Evolutionary conservation across 768 basidiomycete species (phyloP), one percentile per base, ranked within the genome.

Genomic region (Crucibulum laeve): DNA sequence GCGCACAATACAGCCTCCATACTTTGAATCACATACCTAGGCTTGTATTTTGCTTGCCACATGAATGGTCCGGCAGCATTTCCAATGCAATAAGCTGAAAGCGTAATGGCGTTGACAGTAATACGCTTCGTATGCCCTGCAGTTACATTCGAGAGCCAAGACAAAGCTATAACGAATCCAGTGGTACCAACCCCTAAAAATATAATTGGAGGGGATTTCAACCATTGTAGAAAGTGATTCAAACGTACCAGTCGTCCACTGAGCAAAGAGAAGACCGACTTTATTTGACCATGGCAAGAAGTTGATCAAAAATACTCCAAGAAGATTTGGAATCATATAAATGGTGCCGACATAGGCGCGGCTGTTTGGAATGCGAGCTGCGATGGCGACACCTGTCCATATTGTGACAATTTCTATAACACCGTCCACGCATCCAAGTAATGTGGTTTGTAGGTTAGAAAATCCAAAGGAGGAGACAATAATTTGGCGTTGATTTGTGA

Each of bases 31-130:
- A 40, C 62, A 17, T 43, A 82, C 82, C 83, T 73, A 4, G 84
- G 86, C 47, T 72, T 74, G 54, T 84, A 87, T 57, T 76, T 65
- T 0, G 66, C 66, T 54, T 80, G 76, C 86, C 86, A 89, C 82
- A 89, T 85, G 53, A 86, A 83, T 0, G 86, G 85, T n/a, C 78
- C 79, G 1, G 75, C 76, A 2, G 84, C 66, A 45, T 89, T 87
- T 6, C 76, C 79, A 19, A 75, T 62, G 46, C 72, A 75, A 54
- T 88, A 90, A 1, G 84, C 82, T 33, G 74, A 74, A 8, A 90
- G 69, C 72, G 88, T 75, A 49, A 90, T 79, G 0, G 87, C 84
- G 53, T 89, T 88, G 4, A 67, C 61, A 17, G 86, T 83, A 0
- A 89, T 71, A 47, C 74, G 70, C 61, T 87, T 87, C 24, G 85